Evolutionary conservation across 208 protist genomes (phyloP).

Genomic region (Acanthamoeba triangularis): DNA sequence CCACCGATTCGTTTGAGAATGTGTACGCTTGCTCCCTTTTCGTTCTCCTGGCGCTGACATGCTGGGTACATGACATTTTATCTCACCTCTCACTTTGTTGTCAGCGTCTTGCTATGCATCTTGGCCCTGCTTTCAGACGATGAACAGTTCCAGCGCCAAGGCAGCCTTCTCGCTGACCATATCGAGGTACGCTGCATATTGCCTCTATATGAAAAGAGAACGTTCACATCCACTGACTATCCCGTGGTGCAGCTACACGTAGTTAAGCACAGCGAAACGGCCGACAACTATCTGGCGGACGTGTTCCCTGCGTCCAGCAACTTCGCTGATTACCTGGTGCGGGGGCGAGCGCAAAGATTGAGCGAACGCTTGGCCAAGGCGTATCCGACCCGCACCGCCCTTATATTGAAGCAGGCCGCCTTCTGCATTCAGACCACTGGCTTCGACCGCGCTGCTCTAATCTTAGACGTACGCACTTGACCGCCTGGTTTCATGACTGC

Average conservation of each 20-base stretch:
- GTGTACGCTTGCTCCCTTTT: neutral
- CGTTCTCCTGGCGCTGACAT: no score
- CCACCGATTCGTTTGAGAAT: neutral
- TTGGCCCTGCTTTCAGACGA: neutral
- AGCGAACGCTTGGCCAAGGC: neutral
- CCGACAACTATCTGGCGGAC: neutral
- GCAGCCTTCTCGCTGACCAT: neutral
- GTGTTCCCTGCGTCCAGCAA: neutral
- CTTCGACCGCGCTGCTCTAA: neutral
- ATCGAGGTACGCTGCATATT: neutral
- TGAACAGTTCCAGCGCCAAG: neutral
- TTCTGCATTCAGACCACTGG: neutral
- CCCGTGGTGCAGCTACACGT: neutral
- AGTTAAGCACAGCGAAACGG: neutral
- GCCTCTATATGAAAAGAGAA: neutral
- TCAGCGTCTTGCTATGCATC: neutral
- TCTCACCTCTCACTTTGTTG: no score
- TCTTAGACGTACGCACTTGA: neutral
- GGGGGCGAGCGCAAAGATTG: neutral
- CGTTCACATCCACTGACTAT: neutral
- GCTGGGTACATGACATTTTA: neutral
- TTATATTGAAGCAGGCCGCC: neutral
- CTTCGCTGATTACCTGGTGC: neutral
- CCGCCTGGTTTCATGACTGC: neutral
- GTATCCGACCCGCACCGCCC: neutral